Conservation (phyloP, 371 early-diverging fungal genomes). For the Apophysomyces elegans region DNA sequence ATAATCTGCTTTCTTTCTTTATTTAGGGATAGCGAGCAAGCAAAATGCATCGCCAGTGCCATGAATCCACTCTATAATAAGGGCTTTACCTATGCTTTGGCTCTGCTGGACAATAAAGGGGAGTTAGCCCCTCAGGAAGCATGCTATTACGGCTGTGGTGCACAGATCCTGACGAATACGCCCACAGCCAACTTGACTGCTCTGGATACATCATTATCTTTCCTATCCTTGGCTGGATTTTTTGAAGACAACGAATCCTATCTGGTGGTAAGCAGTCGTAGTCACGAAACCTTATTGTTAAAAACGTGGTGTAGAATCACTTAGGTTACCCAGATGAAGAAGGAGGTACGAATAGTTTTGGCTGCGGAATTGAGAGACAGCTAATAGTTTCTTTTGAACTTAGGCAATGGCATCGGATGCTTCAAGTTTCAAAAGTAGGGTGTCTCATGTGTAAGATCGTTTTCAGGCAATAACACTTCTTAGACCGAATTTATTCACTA, state of each 20-base stretch:
- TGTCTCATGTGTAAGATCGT: background rate
- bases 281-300: background rate
- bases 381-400: background rate
- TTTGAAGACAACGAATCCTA: background rate
- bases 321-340: background rate
- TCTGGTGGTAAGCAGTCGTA: background rate
- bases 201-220: background rate
- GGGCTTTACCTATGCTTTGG: slow-evolving; percentile 1
- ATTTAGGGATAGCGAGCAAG: slow-evolving; percentile 68
- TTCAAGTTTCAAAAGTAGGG: background rate
- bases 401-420: slow-evolving; percentile 3
- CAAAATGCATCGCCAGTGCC: slow-evolving; percentile 61
- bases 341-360: background rate
- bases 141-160: slow-evolving; percentile 6
- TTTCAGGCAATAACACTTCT: background rate
- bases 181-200: background rate
- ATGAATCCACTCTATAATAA: background rate
- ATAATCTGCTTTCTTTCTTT: slow-evolving; percentile 64
- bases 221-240: background rate
- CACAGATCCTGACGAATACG: background rate
- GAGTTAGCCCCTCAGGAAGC: slow-evolving; percentile 3
- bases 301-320: background rate
- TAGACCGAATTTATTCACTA: background rate
- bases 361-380: background rate
- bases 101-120: background rate